Evolutionary conservation across 257 asterid species (phyloP).

Genomic region (Rauvolfia tetraphylla): DNA sequence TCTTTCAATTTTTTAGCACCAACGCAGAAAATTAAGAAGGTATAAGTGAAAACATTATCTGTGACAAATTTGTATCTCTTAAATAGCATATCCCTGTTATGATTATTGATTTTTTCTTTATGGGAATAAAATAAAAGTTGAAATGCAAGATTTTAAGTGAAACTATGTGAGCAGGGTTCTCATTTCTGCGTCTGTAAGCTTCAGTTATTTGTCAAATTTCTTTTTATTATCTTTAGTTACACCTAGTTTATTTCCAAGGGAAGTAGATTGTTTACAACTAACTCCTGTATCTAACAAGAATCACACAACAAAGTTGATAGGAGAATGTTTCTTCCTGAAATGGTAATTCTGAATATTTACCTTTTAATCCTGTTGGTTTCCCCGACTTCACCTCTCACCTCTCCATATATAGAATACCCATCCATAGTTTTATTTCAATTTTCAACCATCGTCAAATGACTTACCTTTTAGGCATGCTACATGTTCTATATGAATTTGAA

Average conservation of each 20-base stretch:
- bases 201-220: background rate
- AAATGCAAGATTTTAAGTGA: background rate
- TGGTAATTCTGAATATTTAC: conserved; percentile 1
- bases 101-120: background rate
- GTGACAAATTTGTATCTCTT: background rate
- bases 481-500: background rate
- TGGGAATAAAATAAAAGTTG: background rate
- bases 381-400: background rate
- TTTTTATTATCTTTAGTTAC: background rate
- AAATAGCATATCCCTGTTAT: background rate
- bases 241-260: background rate
- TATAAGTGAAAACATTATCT: background rate
- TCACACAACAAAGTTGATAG: background rate
- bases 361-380: background rate
- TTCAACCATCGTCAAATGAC: background rate
- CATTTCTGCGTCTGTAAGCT: background rate
- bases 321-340: background rate
- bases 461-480: background rate
- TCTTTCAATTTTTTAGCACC: background rate
- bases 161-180: background rate
- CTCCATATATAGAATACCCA: background rate
- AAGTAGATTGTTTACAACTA: background rate
- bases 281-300: background rate
- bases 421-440: background rate
- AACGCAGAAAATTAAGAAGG: background rate